phyloP scores from a whole-genome alignment of 2,329 filamentous ascomycete species.

The Fusarium sp. region DNA sequence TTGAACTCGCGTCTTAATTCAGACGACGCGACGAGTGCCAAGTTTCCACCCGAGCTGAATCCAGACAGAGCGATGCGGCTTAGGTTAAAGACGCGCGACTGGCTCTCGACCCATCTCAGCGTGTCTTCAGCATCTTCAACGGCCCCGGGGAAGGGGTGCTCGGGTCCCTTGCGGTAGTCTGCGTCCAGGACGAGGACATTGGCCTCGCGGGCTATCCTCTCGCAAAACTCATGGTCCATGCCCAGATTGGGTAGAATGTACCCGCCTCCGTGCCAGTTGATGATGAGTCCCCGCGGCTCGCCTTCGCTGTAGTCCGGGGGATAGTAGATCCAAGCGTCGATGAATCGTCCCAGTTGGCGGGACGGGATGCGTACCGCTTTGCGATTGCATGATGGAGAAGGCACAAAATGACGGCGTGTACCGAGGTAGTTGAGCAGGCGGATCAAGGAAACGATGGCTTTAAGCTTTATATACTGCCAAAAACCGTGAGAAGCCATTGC shows the following conservation, averaged over 20 bases:
- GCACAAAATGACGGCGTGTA: conserved; percentile 25
- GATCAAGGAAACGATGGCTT: conserved; percentile 26
- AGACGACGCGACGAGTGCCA: conserved; percentile 55
- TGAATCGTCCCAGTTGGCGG: conserved; percentile 46
- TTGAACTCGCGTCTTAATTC: conserved; percentile 44
- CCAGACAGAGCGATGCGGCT: conserved; percentile 61
- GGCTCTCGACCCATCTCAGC: conserved; percentile 49
- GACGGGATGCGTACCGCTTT: conserved; percentile 47
- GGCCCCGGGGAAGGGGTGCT: conserved; percentile 57
- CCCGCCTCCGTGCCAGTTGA: conserved; percentile 57
- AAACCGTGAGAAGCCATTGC: conserved; percentile 21
- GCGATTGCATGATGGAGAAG: conserved; percentile 27
- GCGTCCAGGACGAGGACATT: conserved; percentile 50
- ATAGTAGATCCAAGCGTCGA: conserved; percentile 51
- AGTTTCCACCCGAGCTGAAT: conserved; percentile 63
- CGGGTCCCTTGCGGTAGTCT: conserved; percentile 60
- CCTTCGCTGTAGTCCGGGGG: conserved; percentile 8
- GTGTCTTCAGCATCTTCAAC: conserved; percentile 56
- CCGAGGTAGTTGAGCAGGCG: conserved; percentile 34
- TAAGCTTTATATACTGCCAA: conserved; percentile 36
- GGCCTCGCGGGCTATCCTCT: conserved; percentile 49
- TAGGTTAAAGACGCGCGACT: conserved; percentile 50
- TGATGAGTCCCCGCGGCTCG: conserved; percentile 46
- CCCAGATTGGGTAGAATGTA: conserved; percentile 56
- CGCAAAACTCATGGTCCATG: conserved; percentile 57